phyloP scores from a whole-genome alignment of 768 basidiomycete species.

The Lactarius akahatsu region DNA sequence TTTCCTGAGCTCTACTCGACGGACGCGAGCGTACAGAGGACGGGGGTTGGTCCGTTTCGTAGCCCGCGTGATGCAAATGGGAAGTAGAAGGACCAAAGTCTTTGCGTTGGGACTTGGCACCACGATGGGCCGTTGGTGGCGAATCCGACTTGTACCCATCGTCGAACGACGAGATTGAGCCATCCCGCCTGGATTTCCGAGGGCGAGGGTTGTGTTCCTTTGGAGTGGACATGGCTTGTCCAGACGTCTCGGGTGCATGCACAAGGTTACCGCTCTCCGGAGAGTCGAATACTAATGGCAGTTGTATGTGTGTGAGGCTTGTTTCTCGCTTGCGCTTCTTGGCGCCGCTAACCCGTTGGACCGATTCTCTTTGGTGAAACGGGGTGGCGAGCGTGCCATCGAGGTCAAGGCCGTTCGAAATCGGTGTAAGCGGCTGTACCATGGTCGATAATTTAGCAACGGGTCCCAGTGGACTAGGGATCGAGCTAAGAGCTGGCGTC shows the following conservation, averaged over 20 bases:
- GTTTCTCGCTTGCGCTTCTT: conserved; percentile 23
- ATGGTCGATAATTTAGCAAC: background rate
- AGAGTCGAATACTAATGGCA: background rate
- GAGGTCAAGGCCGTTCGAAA: conserved; percentile 8
- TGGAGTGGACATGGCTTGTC: conserved; percentile 1
- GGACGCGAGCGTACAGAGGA: conserved; percentile 3
- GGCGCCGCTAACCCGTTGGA: background rate
- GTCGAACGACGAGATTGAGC: conserved; percentile 3
- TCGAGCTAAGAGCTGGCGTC: conserved; percentile 1
- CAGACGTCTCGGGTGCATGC: background rate
- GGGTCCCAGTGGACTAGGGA: background rate
- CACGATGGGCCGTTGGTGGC: conserved; percentile 1
- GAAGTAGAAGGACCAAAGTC: background rate
- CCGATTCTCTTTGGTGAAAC: conserved; percentile 6
- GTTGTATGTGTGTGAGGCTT: conserved; percentile 4
- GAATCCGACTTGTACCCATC: conserved; percentile 18
- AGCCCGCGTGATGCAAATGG: conserved; percentile 5
- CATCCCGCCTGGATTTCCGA: conserved; percentile 14
- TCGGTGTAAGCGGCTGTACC: conserved; percentile 18
- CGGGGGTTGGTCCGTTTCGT: conserved; percentile 16
- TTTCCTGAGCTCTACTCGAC: conserved; percentile 1
- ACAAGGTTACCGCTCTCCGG: background rate
- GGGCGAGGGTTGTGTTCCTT: conserved; percentile 2
- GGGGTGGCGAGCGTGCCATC: conserved; percentile 4
- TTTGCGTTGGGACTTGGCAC: background rate